phyloP scores from a whole-genome alignment of 345 rosid species.

The Eucalyptus fibrosa region DNA sequence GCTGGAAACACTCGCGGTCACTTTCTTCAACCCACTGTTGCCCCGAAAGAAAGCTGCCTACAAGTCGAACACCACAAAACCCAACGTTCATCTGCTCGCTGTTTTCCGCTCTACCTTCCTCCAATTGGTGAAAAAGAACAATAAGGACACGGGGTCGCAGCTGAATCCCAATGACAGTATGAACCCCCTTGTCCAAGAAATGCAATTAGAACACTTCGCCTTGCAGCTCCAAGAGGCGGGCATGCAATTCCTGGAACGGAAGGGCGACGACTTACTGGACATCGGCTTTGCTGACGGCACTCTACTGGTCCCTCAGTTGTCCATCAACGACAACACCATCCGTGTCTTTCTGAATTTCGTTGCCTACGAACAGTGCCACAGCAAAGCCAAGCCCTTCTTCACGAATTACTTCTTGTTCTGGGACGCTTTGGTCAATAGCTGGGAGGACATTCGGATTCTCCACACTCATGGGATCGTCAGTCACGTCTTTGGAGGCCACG shows the following conservation, averaged over 20 bases:
- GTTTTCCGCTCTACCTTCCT: conserved; percentile 1
- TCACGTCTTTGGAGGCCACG: neutral
- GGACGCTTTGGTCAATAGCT: neutral
- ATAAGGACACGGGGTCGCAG: neutral
- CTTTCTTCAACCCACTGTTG: neutral
- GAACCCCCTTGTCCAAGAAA: neutral
- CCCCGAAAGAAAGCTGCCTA: neutral
- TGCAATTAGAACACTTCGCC: neutral
- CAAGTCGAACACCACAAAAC: neutral
- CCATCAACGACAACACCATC: neutral
- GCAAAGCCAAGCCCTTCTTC: neutral
- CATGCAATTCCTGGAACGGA: neutral
- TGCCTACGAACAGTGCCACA: conserved; percentile 1
- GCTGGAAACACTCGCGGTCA: neutral
- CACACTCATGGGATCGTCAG: neutral
- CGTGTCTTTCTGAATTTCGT: neutral
- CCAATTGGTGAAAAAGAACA: neutral
- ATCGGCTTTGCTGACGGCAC: neutral
- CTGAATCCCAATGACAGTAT: neutral
- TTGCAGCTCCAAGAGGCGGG: neutral
- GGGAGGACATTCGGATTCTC: neutral
- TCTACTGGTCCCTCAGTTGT: neutral
- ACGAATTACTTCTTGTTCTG: neutral
- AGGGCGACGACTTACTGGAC: neutral
- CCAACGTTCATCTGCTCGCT: neutral